phyloP scores from a whole-genome alignment of 805 yeast species.

The Cyberlindnera meyerae region DNA sequence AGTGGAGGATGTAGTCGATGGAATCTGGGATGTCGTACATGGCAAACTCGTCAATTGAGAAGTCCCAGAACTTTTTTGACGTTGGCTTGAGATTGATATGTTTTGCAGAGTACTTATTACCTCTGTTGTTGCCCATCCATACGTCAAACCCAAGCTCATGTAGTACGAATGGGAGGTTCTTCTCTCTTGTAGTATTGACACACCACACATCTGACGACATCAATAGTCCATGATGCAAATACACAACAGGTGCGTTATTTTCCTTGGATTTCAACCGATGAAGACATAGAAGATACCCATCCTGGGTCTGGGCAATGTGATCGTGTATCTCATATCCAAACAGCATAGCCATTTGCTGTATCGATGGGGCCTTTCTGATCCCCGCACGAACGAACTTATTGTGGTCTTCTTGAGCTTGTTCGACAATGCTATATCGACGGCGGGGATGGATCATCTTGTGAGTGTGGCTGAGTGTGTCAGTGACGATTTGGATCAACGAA shows the following conservation, averaged over 20 bases:
- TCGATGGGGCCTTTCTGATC: conserved; percentile 43
- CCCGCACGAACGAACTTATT: conserved; percentile 4
- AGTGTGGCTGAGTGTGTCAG: background rate
- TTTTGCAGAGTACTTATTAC: conserved; percentile 87
- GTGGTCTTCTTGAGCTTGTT: conserved; percentile 13
- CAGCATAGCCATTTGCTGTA: conserved; percentile 60
- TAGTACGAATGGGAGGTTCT: conserved; percentile 68
- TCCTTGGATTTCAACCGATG: conserved; percentile 56
- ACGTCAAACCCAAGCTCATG: conserved; percentile 87
- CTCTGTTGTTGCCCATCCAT: conserved; percentile 90
- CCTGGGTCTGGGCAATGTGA: conserved; percentile 71
- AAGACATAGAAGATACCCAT: conserved; percentile 68
- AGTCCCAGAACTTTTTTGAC: conserved; percentile 69
- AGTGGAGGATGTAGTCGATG: conserved; percentile 61
- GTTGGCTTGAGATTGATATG: conserved; percentile 47
- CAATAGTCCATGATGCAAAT: conserved; percentile 86
- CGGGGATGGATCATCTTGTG: conserved; percentile 1
- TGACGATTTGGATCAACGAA: conserved; percentile 29
- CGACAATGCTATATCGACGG: background rate
- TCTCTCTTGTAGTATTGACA: conserved; percentile 40
- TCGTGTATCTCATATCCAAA: conserved; percentile 72
- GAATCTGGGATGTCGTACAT: conserved; percentile 85
- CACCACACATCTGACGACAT: conserved; percentile 88
- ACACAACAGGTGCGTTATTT: conserved; percentile 47
- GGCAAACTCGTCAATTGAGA: conserved; percentile 88